Percentiles rank a stretch among this genome's conserved stretches.
These are phyloP conservation scores for Stylosanthes scabra DNA, from an alignment of 331 rosid genomes.

Conservation along the genomic window DNA sequence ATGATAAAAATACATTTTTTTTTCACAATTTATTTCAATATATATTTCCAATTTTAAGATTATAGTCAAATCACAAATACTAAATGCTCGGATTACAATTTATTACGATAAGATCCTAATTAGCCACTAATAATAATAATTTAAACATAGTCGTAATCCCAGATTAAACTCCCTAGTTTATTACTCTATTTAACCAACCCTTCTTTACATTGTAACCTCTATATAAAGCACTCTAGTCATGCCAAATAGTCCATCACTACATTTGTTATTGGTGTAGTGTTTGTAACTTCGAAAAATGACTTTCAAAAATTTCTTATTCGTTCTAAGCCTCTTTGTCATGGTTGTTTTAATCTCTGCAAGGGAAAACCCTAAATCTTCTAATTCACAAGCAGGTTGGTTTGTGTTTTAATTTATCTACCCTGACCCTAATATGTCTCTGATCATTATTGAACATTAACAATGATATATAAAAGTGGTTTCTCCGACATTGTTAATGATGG, in stretches of 20 bases:
- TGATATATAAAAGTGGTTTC: background rate
- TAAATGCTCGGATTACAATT: too few relatives aligned
- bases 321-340: constrained; percentile 38
- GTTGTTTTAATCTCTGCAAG: constrained; percentile 40
- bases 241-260: background rate
- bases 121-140: too few relatives aligned
- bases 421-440: background rate
- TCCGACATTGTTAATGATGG: too few relatives aligned
- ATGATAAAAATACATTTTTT: too few relatives aligned
- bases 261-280: background rate
- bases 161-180: background rate
- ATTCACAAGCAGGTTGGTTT: background rate
- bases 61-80: too few relatives aligned
- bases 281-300: background rate
- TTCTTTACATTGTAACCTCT: background rate
- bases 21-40: too few relatives aligned
- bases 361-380: background rate
- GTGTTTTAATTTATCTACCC: background rate
- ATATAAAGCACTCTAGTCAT: background rate
- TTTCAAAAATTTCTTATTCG: background rate
- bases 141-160: background rate
- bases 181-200: background rate
- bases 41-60: too few relatives aligned
- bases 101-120: too few relatives aligned
- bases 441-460: background rate